Conservation (phyloP, 2,329 filamentous ascomycete genomes). For the Tolypocladium endophyticum region DNA sequence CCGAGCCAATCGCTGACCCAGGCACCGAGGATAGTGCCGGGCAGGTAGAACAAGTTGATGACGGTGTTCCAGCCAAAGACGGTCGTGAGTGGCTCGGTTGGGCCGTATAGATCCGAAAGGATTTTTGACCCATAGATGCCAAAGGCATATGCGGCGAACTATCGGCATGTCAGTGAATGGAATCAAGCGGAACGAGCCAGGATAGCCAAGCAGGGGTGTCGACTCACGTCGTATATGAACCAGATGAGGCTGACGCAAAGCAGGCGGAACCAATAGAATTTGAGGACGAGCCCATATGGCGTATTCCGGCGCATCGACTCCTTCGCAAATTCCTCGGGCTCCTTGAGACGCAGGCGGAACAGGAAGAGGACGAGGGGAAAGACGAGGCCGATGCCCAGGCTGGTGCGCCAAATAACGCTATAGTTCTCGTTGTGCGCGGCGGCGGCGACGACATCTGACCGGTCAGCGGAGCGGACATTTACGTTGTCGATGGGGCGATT, state of each 20-base stretch:
- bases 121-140: slow-evolving; percentile 76
- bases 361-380: slow-evolving; percentile 64
- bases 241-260: slow-evolving; percentile 62
- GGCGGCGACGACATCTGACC: slow-evolving; percentile 38
- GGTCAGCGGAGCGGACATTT: neutral
- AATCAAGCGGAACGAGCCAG: neutral
- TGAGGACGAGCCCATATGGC: slow-evolving; percentile 43
- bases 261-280: slow-evolving; percentile 67
- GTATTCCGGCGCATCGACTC: slow-evolving; percentile 56
- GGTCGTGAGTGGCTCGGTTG: slow-evolving; percentile 56
- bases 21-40: slow-evolving; percentile 68
- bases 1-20: slow-evolving; percentile 70
- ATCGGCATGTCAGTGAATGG: neutral
- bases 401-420: slow-evolving; percentile 71
- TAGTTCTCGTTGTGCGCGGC: slow-evolving; percentile 51
- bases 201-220: neutral
- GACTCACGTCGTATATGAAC: slow-evolving; percentile 67
- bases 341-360: slow-evolving; percentile 61
- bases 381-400: slow-evolving; percentile 67
- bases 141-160: slow-evolving; percentile 76
- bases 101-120: slow-evolving; percentile 55
- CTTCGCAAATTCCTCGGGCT: slow-evolving; percentile 66
- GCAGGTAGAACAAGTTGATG: slow-evolving; percentile 82
- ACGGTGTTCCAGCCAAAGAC: slow-evolving; percentile 82
- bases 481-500: neutral